A percentile compares a stretch with the other conserved stretches of the same genome.
Evolutionary conservation across 176 grass and related monocot species (phyloP).

Genomic region (Panicum miliaceum): DNA sequence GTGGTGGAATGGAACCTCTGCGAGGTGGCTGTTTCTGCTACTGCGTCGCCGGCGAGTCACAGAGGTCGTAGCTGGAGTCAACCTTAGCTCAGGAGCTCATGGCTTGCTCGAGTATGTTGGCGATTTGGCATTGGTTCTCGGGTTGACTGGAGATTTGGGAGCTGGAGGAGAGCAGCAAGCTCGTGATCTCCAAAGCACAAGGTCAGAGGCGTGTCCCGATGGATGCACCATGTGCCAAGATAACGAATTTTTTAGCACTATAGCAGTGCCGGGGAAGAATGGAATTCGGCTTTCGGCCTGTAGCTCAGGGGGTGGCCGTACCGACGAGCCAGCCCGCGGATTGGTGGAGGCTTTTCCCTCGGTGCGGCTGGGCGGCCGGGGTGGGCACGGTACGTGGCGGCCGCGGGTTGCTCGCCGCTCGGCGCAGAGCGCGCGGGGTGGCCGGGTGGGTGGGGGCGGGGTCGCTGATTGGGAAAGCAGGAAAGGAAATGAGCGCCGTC

Average conservation of each 20-base stretch:
- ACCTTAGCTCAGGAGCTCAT: neutral
- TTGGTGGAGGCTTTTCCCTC: conserved; percentile 7
- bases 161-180: neutral
- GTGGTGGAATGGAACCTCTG: neutral
- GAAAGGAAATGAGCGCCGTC: neutral
- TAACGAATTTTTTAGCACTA: neutral
- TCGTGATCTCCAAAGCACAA: no score
- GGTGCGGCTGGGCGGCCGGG: conserved; percentile 35
- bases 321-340: neutral
- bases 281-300: conserved; percentile 20
- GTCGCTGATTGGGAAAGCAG: neutral
- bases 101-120: neutral
- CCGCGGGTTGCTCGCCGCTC: neutral
- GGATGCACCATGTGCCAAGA: neutral
- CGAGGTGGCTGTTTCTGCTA: neutral
- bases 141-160: neutral
- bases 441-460: neutral
- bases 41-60: neutral
- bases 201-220: neutral
- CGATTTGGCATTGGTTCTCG: neutral
- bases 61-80: neutral
- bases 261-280: neutral
- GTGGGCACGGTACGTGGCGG: conserved; percentile 22
- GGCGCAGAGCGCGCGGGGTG: neutral
- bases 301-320: neutral